These are phyloP conservation scores for Pleurotus giganteus DNA, from an alignment of 768 basidiomycete species.

Conservation along the genomic window DNA sequence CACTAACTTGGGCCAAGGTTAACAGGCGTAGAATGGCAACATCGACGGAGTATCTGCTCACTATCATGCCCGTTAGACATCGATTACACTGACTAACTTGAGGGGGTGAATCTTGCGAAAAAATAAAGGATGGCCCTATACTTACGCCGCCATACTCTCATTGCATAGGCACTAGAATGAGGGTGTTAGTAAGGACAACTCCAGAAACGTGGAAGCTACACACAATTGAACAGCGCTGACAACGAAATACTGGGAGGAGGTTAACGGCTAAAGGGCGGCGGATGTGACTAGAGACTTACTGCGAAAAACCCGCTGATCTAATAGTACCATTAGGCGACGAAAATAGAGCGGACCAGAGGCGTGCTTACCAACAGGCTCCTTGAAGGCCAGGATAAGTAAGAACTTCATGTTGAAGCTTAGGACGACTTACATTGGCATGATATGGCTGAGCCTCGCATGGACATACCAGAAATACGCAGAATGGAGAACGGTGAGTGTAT, in stretches of 20 bases:
- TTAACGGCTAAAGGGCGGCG: background rate
- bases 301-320: constrained; percentile 2
- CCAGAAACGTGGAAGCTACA: too few relatives aligned
- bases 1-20: background rate
- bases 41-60: too few relatives aligned
- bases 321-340: background rate
- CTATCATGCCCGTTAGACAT: too few relatives aligned
- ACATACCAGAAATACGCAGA: constrained; percentile 1
- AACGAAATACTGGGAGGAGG: background rate
- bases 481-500: background rate
- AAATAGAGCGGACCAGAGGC: background rate
- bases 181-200: too few relatives aligned
- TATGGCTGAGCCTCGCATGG: background rate
- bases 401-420: background rate
- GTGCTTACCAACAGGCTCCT: background rate
- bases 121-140: too few relatives aligned
- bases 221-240: background rate
- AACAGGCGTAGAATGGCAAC: too few relatives aligned
- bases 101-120: too few relatives aligned
- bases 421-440: background rate
- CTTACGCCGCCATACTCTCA: too few relatives aligned
- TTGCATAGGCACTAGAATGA: too few relatives aligned
- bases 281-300: background rate
- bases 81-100: too few relatives aligned
- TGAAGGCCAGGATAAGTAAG: background rate